These are phyloP conservation scores for Cichorium intybus DNA, from an alignment of 140 eudicot genomes.

Conservation along the genomic window DNA sequence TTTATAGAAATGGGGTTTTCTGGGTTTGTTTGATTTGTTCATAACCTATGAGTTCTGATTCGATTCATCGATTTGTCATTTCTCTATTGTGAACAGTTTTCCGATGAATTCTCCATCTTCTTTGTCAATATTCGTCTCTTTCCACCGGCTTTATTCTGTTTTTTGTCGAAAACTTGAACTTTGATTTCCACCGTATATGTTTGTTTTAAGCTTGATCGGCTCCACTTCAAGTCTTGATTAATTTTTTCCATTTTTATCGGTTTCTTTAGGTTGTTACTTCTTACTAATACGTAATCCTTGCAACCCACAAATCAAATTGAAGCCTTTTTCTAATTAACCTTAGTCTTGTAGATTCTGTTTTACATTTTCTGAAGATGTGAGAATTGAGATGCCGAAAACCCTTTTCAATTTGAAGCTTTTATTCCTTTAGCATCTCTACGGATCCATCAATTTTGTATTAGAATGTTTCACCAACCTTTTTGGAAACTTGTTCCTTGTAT, in stretches of 20 bases:
- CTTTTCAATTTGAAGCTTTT: conserved; percentile 16
- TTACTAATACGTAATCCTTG: conserved; percentile 2
- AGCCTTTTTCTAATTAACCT: neutral
- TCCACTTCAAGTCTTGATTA: conserved; percentile 2
- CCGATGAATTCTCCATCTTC: neutral
- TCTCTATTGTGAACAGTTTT: conserved; percentile 6
- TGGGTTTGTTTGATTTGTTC: conserved; percentile 24
- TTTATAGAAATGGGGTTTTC: conserved; percentile 23
- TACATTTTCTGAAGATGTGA: conserved; percentile 22
- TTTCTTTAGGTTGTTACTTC: conserved; percentile 3
- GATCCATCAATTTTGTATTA: conserved; percentile 16
- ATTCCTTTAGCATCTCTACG: conserved; percentile 26
- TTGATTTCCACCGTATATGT: neutral
- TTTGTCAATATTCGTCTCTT: neutral
- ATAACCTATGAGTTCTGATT: conserved; percentile 12
- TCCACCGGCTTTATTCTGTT: neutral
- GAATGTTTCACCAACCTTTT: conserved; percentile 21
- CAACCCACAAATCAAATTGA: conserved; percentile 17
- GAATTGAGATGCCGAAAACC: conserved; percentile 27
- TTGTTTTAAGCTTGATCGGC: conserved; percentile 5
- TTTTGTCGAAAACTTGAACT: conserved; percentile 16
- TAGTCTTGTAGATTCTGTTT: conserved; percentile 19
- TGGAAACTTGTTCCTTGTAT: too few relatives aligned
- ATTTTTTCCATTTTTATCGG: neutral
- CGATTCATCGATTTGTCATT: conserved; percentile 6